Conservation (phyloP, 345 rosid species). For the Geranium brycei region DNA sequence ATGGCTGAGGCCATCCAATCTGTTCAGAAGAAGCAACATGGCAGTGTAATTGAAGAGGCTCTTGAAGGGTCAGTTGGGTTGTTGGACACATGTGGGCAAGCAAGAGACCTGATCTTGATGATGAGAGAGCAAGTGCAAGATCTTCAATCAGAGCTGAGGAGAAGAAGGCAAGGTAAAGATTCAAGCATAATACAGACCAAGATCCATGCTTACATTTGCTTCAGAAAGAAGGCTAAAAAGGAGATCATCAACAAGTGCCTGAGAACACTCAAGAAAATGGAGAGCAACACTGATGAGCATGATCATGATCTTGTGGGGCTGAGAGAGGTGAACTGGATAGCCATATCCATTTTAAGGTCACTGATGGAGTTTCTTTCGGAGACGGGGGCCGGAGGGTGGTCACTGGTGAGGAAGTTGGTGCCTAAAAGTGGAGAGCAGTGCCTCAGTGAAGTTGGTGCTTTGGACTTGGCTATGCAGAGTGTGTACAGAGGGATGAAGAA, state of each 20-base stretch:
- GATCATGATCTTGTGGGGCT: conserved; percentile 10
- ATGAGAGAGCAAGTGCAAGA: conserved; percentile 26
- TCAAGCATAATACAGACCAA: conserved; percentile 16
- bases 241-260: conserved; percentile 9
- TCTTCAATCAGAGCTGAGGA: conserved; percentile 41
- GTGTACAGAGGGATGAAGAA: neutral
- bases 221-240: conserved; percentile 17
- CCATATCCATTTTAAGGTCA: conserved; percentile 12
- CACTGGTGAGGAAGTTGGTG: conserved; percentile 26
- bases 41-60: conserved; percentile 24
- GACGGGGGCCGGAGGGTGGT: conserved; percentile 13
- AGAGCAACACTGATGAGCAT: neutral
- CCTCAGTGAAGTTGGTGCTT: conserved; percentile 24
- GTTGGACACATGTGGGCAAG: conserved; percentile 29
- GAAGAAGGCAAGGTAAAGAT: conserved; percentile 18
- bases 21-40: conserved; percentile 8
- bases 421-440: conserved; percentile 9
- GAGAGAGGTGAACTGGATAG: conserved; percentile 14
- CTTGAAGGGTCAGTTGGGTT: conserved; percentile 30
- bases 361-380: conserved; percentile 15
- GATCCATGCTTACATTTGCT: conserved; percentile 13
- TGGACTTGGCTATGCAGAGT: conserved; percentile 21
- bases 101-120: conserved; percentile 22
- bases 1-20: conserved; percentile 23
- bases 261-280: conserved; percentile 15